Evolutionary conservation across 2,329 filamentous ascomycete species (phyloP).

Genomic region (Arthroderma uncinatum): DNA sequence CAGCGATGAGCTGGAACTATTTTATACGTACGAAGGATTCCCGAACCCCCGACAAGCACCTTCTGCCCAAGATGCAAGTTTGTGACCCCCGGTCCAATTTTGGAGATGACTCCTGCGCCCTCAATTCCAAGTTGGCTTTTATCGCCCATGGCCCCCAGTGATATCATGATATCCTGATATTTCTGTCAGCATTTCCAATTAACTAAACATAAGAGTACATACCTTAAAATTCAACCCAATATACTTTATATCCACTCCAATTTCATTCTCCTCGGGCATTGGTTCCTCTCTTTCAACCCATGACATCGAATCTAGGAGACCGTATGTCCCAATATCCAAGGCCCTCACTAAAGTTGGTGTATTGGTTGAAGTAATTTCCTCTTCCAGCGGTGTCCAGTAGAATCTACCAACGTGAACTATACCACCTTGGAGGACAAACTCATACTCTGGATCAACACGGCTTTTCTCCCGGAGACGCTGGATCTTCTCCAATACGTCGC

Average conservation of each 20-base stretch:
- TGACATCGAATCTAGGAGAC: neutral
- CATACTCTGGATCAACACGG: constrained; percentile 1
- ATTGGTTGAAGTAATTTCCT: neutral
- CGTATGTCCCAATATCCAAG: neutral
- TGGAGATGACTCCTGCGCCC: neutral
- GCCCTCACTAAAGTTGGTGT: neutral
- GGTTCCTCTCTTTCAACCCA: neutral
- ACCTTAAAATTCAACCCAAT: neutral
- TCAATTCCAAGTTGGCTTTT: neutral
- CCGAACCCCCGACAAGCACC: neutral
- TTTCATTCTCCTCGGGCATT: neutral
- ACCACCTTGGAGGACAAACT: constrained; percentile 3
- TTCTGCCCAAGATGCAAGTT: neutral
- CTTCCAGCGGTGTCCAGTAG: constrained; percentile 7
- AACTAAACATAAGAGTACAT: neutral
- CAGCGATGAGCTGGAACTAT: neutral
- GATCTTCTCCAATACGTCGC: neutral
- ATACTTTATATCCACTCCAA: neutral
- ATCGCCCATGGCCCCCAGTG: neutral
- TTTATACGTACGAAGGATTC: neutral
- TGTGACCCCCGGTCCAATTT: neutral
- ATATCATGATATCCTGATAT: neutral
- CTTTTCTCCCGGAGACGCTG: too few species aligned
- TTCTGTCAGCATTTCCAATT: neutral
- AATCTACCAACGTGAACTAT: neutral